These are phyloP conservation scores for Adenanthera pavonina DNA, from an alignment of 306 rosid genomes.

Conservation along the genomic window DNA sequence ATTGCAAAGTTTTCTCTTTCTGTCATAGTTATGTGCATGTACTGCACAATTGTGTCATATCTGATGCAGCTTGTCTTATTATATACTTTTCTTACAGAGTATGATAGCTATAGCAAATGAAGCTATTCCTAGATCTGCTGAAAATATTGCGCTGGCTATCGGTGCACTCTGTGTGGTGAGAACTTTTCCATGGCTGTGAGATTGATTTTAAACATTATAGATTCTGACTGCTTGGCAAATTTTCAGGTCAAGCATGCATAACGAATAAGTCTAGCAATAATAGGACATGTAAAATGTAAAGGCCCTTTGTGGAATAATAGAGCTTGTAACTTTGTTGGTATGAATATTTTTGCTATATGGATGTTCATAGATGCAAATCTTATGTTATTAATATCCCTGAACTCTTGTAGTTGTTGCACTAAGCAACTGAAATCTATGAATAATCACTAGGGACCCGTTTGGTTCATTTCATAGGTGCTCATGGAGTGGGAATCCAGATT, in stretches of 20 bases:
- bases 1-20: constrained; percentile 34
- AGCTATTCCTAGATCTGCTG: constrained; percentile 91
- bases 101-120: constrained; percentile 67
- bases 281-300: neutral
- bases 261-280: neutral
- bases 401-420: constrained; percentile 5
- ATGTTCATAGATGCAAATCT: constrained; percentile 38
- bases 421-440: constrained; percentile 15
- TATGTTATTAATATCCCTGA: constrained; percentile 26
- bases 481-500: no score
- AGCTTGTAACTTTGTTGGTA: constrained; percentile 31
- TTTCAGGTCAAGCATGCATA: constrained; percentile 26
- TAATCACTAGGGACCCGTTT: constrained; percentile 19
- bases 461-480: no score
- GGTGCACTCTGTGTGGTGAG: constrained; percentile 92
- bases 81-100: constrained; percentile 56
- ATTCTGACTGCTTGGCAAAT: constrained; percentile 25
- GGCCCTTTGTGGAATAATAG: constrained; percentile 16
- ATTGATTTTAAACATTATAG: constrained; percentile 20
- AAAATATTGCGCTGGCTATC: constrained; percentile 91
- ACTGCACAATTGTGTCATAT: constrained; percentile 28
- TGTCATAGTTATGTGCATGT: constrained; percentile 23
- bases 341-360: constrained; percentile 33
- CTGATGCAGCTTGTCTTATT: constrained; percentile 41
- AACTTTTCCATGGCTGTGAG: constrained; percentile 39